These are phyloP conservation scores for Sugiyamaella grinbergsii DNA, from an alignment of 1,139 yeast species.

Conservation along the genomic window DNA sequence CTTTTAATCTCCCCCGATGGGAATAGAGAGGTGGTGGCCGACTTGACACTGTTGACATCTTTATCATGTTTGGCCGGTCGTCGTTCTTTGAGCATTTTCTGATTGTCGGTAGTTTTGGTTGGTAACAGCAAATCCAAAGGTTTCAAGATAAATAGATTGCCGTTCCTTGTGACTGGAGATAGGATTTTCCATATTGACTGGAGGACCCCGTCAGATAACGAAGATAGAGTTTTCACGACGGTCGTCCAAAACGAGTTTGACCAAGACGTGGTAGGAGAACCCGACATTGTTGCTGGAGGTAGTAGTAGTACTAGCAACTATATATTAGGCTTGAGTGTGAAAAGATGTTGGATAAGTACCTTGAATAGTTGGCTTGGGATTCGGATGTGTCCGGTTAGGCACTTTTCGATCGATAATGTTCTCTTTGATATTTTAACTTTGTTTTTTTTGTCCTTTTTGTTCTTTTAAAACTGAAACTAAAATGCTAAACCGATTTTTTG, in stretches of 20 bases:
- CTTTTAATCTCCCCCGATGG: constrained; percentile 22
- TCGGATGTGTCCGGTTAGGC: too few relatives aligned
- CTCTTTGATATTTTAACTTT: too few relatives aligned
- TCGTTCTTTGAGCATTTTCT: not conserved
- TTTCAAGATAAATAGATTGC: constrained; percentile 7
- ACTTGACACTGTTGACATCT: too few relatives aligned
- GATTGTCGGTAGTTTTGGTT: not conserved
- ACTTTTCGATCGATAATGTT: too few relatives aligned
- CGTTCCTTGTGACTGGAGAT: constrained; percentile 14
- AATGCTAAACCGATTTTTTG: too few relatives aligned
- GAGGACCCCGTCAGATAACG: constrained; percentile 11
- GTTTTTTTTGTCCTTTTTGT: too few relatives aligned
- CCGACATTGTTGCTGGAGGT: too few relatives aligned
- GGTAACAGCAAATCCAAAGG: constrained; percentile 16
- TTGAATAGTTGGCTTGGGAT: too few relatives aligned
- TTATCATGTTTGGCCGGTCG: not conserved
- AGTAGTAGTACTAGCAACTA: too few relatives aligned
- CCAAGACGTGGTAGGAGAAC: not conserved
- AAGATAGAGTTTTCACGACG: constrained; percentile 11
- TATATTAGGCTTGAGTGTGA: too few relatives aligned
- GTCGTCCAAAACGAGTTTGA: constrained; percentile 16
- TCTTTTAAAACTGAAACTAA: too few relatives aligned
- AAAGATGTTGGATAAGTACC: too few relatives aligned
- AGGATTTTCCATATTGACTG: constrained; percentile 16
- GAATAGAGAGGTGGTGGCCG: constrained; percentile 15